Conservation (phyloP, 2,329 filamentous ascomycete genomes). For the Hymenoscyphus albidus region DNA sequence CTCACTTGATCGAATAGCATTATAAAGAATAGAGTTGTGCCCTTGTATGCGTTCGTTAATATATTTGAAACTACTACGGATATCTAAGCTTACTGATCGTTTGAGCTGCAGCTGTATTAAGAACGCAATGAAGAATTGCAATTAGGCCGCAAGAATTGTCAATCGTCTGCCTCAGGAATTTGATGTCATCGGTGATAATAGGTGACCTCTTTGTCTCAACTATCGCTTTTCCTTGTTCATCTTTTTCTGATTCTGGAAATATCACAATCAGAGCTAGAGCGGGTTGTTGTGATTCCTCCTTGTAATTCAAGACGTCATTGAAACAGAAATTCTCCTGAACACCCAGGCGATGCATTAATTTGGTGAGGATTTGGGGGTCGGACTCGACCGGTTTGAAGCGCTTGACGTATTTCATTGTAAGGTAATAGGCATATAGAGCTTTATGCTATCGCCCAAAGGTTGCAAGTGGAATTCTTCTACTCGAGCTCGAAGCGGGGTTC, state of each 20-base stretch:
- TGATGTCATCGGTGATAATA: constrained; percentile 7
- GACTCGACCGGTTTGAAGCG: background rate
- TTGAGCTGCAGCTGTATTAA: constrained; percentile 5
- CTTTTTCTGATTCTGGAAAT: constrained; percentile 10
- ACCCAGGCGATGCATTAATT: background rate
- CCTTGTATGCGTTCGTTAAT: background rate
- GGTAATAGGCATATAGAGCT: too few species aligned
- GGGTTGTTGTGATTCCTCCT: background rate
- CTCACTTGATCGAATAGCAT: constrained; percentile 7
- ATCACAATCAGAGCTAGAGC: constrained; percentile 13
- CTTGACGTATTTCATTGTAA: background rate
- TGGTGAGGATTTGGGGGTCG: background rate
- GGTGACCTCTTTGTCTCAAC: background rate
- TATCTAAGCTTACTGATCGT: constrained; percentile 7
- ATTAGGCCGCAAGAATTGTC: constrained; percentile 12
- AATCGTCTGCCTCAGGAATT: constrained; percentile 11
- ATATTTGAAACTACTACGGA: background rate
- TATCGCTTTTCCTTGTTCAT: constrained; percentile 10
- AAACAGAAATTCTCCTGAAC: background rate
- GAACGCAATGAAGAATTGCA: constrained; percentile 10
- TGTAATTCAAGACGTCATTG: background rate
- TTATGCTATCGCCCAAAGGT: too few species aligned
- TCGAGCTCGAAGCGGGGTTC: too few species aligned
- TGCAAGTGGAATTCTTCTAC: too few species aligned
- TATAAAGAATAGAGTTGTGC: background rate